Conservation (phyloP, 2,329 filamentous ascomycete species). For the Penicillium paneum region DNA sequence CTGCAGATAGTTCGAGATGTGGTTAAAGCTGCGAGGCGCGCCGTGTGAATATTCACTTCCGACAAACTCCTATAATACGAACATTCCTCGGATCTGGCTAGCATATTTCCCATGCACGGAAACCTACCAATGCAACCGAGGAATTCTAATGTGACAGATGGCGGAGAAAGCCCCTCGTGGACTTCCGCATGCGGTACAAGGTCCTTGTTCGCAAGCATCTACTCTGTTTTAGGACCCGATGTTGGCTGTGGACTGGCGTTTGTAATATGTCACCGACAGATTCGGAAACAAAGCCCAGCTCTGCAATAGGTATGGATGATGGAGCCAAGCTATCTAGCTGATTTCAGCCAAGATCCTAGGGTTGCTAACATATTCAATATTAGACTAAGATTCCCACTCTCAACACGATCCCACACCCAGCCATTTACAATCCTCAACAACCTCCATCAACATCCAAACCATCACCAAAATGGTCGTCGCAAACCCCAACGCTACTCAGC, state of each 20-base stretch:
- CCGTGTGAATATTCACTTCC: background rate
- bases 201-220: background rate
- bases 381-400: background rate
- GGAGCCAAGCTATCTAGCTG: background rate
- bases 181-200: slow-evolving; percentile 18
- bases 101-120: background rate
- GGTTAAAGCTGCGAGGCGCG: background rate
- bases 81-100: slow-evolving; percentile 2
- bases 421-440: background rate
- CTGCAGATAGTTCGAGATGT: background rate
- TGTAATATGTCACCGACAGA: background rate
- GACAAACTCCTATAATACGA: background rate
- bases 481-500: slow-evolving; percentile 10
- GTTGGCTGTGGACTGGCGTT: too few relatives aligned
- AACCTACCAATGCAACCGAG: slow-evolving; percentile 12
- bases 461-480: slow-evolving; percentile 15
- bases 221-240: background rate
- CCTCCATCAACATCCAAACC: background rate
- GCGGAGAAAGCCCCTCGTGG: background rate
- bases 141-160: slow-evolving; percentile 6
- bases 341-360: background rate
- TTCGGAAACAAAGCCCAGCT: background rate
- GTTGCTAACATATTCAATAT: background rate
- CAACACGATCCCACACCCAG: background rate
- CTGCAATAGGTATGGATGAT: background rate